phyloP scores from a whole-genome alignment of 2,329 filamentous ascomycete genomes.

The Reticulascus tulasneorum region DNA sequence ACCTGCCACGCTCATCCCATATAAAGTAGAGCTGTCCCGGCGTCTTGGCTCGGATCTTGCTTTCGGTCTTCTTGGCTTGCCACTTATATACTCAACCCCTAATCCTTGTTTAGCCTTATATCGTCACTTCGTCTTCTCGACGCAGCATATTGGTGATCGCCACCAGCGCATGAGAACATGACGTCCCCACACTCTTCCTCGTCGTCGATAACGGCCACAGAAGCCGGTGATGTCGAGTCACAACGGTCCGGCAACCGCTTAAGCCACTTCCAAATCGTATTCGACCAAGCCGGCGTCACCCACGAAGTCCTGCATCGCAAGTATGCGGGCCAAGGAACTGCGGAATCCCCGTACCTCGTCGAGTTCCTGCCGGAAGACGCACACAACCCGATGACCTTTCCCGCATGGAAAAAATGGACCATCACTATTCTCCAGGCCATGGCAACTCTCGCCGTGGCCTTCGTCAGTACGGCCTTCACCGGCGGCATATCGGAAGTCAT shows the following conservation, averaged over 20 bases:
- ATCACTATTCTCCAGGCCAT: slow-evolving; percentile 57
- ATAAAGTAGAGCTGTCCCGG: too few species aligned
- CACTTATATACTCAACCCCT: too few species aligned
- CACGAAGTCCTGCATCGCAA: slow-evolving; percentile 50
- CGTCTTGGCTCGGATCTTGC: too few species aligned
- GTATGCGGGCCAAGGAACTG: slow-evolving; percentile 58
- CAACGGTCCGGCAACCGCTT: slow-evolving; percentile 26
- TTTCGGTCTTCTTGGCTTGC: too few species aligned
- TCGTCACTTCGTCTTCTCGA: too few species aligned
- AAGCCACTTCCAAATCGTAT: slow-evolving; percentile 49
- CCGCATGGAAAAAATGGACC: slow-evolving; percentile 55
- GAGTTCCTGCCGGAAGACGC: slow-evolving; percentile 61
- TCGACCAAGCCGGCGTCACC: slow-evolving; percentile 55
- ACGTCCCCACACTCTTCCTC: slow-evolving; percentile 18
- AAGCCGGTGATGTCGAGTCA: slow-evolving; percentile 39
- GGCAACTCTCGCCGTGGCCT: slow-evolving; percentile 60
- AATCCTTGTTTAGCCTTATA: too few species aligned
- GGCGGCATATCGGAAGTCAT: slow-evolving; percentile 51
- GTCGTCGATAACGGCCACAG: slow-evolving; percentile 26
- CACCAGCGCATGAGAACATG: slow-evolving; percentile 6
- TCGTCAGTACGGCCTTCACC: slow-evolving; percentile 59
- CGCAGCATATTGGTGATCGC: too few species aligned
- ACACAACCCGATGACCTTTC: slow-evolving; percentile 58
- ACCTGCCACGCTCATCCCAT: too few species aligned
- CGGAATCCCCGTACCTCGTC: slow-evolving; percentile 59